phyloP scores from a whole-genome alignment of 257 asterid species.

The Primulina tabacum region DNA sequence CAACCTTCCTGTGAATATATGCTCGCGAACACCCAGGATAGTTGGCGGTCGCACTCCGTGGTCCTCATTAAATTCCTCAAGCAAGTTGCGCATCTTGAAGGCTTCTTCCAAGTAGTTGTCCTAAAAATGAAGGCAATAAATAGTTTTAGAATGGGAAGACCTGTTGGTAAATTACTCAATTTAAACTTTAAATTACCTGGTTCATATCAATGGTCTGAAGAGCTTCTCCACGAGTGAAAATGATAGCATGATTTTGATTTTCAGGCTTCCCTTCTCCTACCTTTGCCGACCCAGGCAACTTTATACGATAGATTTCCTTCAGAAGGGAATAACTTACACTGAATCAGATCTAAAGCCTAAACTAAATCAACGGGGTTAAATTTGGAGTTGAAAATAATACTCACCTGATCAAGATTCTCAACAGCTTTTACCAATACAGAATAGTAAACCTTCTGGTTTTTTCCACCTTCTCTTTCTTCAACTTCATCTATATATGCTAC shows the following conservation, averaged over 20 bases:
- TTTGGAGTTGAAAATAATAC: conserved; percentile 20
- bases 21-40: conserved; percentile 94
- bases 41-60: conserved; percentile 97
- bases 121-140: conserved; percentile 36
- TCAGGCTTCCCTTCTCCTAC: conserved; percentile 99
- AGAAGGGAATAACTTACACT: conserved; percentile 24
- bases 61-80: conserved; percentile 92
- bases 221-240: conserved; percentile 95
- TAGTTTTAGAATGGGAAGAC: conserved; percentile 19
- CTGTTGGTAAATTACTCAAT: conserved; percentile 3
- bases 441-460: conserved; percentile 74
- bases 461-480: conserved; percentile 87
- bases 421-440: conserved; percentile 95
- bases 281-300: conserved; percentile 91
- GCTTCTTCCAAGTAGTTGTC: conserved; percentile 98
- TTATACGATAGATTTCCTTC: conserved; percentile 97
- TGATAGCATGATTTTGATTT: conserved; percentile 96
- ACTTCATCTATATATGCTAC: conserved; percentile 97
- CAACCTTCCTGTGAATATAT: conserved; percentile 94
- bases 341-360: conserved; percentile 26
- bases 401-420: conserved; percentile 97
- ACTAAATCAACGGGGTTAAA: conserved; percentile 1
- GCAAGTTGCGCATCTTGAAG: conserved; percentile 94
- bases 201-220: conserved; percentile 99
- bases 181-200: conserved; percentile 56